These are phyloP conservation scores for Bipolaris gigantea DNA, from an alignment of 2,329 filamentous ascomycete species.

Conservation along the genomic window DNA sequence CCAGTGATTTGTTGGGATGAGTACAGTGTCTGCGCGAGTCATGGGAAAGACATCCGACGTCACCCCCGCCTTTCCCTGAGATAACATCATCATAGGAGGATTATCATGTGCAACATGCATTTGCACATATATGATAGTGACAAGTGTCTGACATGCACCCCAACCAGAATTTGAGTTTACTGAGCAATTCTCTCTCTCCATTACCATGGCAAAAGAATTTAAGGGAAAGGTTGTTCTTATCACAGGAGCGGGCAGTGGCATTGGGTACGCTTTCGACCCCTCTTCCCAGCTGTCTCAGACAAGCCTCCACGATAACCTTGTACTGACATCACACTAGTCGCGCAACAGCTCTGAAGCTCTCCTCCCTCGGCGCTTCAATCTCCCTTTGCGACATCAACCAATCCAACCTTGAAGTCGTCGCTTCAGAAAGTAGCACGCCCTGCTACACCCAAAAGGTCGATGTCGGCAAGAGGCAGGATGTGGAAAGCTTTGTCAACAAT, in stretches of 20 bases:
- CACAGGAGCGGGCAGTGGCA: conserved; percentile 48
- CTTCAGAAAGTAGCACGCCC: conserved; percentile 36
- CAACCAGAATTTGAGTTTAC: not conserved
- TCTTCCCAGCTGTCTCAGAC: not conserved
- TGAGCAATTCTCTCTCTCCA: not conserved
- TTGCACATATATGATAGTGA: not conserved
- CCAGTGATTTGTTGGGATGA: not conserved
- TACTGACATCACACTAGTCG: conserved; percentile 36
- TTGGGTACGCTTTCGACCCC: conserved; percentile 42
- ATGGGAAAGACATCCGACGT: conserved; percentile 37
- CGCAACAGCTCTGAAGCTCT: conserved; percentile 52
- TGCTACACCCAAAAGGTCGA: conserved; percentile 46
- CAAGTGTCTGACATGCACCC: not conserved
- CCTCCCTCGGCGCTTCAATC: conserved; percentile 48
- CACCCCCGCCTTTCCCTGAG: conserved; percentile 40
- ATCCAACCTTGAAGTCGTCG: conserved; percentile 46
- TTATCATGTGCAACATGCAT: conserved; percentile 7
- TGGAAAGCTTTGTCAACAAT: conserved; percentile 48
- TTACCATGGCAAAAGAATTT: conserved; percentile 32
- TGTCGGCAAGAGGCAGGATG: conserved; percentile 49
- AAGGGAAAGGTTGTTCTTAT: conserved; percentile 35
- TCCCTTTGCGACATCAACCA: conserved; percentile 44
- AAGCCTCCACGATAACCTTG: not conserved
- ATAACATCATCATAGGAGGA: conserved; percentile 18
- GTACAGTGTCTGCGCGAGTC: conserved; percentile 21